Evolutionary conservation across 139 green algal genomes (phyloP).

Genomic region (Mesotaenium endlicherianum): DNA sequence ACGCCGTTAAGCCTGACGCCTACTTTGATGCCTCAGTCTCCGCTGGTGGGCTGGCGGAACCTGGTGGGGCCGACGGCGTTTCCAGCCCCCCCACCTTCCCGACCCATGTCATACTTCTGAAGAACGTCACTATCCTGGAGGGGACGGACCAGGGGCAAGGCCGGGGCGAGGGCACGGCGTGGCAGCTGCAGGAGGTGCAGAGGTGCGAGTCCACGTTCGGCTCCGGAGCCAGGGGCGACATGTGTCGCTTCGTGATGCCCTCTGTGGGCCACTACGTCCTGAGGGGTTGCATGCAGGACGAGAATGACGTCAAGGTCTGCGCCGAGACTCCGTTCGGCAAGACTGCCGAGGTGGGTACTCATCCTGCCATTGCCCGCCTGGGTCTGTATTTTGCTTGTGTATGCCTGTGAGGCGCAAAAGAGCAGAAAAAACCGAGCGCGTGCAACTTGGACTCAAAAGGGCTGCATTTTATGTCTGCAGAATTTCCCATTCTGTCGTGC

Average conservation of each 20-base stretch:
- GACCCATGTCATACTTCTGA: background rate
- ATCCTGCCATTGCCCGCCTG: background rate
- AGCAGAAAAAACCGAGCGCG: too few species aligned
- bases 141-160: background rate
- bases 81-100: background rate
- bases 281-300: background rate
- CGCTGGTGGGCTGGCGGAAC: background rate
- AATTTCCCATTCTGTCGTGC: too few species aligned
- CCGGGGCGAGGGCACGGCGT: background rate
- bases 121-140: background rate
- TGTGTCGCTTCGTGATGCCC: background rate
- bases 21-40: background rate
- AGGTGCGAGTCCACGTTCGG: background rate
- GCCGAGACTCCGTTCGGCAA: background rate
- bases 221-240: background rate
- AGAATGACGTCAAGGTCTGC: background rate
- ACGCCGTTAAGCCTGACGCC: background rate
- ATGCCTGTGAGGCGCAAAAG: too few species aligned
- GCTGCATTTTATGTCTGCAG: too few species aligned
- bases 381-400: too few species aligned
- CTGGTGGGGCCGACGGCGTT: background rate
- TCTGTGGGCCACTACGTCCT: background rate
- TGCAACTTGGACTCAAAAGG: too few species aligned
- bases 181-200: background rate
- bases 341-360: background rate